Evolutionary conservation across 768 basidiomycete genomes (phyloP).

Genomic region (Kwoniella botswanensis): DNA sequence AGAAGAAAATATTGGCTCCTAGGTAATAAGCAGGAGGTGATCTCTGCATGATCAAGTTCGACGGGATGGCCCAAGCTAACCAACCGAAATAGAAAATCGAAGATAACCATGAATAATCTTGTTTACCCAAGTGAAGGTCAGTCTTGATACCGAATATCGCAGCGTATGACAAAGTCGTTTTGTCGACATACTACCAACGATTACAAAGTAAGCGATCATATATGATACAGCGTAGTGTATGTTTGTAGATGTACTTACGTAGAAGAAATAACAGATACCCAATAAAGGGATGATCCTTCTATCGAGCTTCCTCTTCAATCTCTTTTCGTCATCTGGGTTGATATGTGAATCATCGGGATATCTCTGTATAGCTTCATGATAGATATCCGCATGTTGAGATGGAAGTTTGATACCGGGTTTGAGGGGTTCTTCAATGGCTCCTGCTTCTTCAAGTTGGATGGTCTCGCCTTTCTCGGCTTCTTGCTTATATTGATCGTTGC

Average conservation of each 20-base stretch:
- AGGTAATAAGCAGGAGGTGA: constrained; percentile 60
- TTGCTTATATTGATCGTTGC: constrained; percentile 3
- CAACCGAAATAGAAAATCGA: constrained; percentile 61
- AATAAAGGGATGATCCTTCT: constrained; percentile 43
- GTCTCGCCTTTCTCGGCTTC: constrained; percentile 9
- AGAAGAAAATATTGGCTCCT: constrained; percentile 59
- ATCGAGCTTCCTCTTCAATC: constrained; percentile 50
- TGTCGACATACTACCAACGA: constrained; percentile 39
- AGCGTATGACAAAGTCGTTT: constrained; percentile 55
- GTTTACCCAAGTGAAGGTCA: constrained; percentile 55
- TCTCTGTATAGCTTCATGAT: constrained; percentile 49
- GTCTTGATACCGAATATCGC: constrained; percentile 57
- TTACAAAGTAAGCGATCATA: neutral
- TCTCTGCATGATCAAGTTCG: constrained; percentile 61
- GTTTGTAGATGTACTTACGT: constrained; percentile 17
- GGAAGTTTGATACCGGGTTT: constrained; percentile 23
- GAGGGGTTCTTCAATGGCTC: constrained; percentile 11
- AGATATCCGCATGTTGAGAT: constrained; percentile 32
- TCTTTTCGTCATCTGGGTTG: constrained; percentile 46
- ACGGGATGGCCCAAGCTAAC: constrained; percentile 61
- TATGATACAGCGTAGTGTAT: neutral
- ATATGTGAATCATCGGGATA: constrained; percentile 47
- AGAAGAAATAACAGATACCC: constrained; percentile 53
- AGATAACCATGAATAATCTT: constrained; percentile 58
- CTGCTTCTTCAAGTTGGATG: constrained; percentile 21